These are phyloP conservation scores for Boletus reticuloceps DNA, from an alignment of 768 basidiomycete genomes.

Conservation along the genomic window DNA sequence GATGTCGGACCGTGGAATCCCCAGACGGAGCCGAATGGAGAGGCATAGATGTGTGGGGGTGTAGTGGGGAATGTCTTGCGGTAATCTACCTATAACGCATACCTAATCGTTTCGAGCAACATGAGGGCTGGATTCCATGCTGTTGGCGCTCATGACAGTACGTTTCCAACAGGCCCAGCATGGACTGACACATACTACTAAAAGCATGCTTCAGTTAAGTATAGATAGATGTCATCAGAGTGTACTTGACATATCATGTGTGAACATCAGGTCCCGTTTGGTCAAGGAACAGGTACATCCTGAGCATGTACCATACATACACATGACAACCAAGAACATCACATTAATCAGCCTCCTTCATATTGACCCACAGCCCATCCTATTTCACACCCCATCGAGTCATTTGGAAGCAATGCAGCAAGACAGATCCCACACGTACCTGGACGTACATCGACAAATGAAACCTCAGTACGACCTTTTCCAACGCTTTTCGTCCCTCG, in stretches of 20 bases:
- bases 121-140: slow-evolving; percentile 6
- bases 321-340: no score
- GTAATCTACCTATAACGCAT: slow-evolving; percentile 31
- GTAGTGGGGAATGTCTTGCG: background rate
- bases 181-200: no score
- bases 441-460: slow-evolving; percentile 44
- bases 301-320: no score
- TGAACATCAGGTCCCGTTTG: no score
- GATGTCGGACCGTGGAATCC: slow-evolving; percentile 92
- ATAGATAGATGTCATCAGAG: no score
- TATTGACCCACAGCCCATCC: slow-evolving; percentile 27
- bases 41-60: slow-evolving; percentile 16
- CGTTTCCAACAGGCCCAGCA: no score
- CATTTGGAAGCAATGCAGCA: no score
- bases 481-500: slow-evolving; percentile 35
- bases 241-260: no score
- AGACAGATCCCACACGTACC: slow-evolving; percentile 25
- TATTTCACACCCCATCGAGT: background rate
- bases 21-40: slow-evolving; percentile 9
- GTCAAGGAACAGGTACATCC: no score
- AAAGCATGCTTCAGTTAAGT: no score
- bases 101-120: slow-evolving; percentile 27
- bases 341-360: slow-evolving; percentile 15
- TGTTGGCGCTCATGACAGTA: background rate
- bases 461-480: slow-evolving; percentile 38